Evolutionary conservation across 768 basidiomycete genomes (phyloP).

Genomic region (Agaricus blazei): DNA sequence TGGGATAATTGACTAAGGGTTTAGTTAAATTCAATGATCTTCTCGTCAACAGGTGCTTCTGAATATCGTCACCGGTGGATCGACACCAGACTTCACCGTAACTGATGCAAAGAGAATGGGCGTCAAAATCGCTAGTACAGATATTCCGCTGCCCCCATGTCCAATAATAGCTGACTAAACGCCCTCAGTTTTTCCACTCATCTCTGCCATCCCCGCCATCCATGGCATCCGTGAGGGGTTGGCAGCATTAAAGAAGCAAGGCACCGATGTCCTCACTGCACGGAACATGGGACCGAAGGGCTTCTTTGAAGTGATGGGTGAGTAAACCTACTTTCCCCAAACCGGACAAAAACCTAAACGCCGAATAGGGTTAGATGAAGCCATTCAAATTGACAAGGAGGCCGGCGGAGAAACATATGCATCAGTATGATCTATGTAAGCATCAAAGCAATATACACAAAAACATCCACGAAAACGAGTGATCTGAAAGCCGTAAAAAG

Average conservation of each 20-base stretch:
- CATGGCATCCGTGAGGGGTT: slow-evolving; percentile 45
- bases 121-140: slow-evolving; percentile 36
- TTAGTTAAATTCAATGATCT: not conserved
- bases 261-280: slow-evolving; percentile 37
- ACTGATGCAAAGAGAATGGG: slow-evolving; percentile 40
- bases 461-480: not conserved
- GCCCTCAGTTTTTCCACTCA: slow-evolving; percentile 39
- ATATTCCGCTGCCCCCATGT: not conserved
- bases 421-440: not conserved
- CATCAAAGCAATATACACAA: not conserved
- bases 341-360: not conserved
- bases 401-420: slow-evolving; percentile 10
- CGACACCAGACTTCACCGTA: slow-evolving; percentile 45
- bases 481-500: too few relatives aligned
- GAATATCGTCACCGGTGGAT: slow-evolving; percentile 46
- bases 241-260: slow-evolving; percentile 42
- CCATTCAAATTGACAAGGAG: slow-evolving; percentile 17
- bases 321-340: not conserved
- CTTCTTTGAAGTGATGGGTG: slow-evolving; percentile 48
- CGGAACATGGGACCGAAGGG: slow-evolving; percentile 44
- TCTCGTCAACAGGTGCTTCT: slow-evolving; percentile 30
- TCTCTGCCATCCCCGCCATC: slow-evolving; percentile 42
- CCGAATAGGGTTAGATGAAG: slow-evolving; percentile 18
- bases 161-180: slow-evolving; percentile 5
- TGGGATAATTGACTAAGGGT: not conserved